phyloP scores from a whole-genome alignment of 805 yeast species.

The Lachancea sp. region DNA sequence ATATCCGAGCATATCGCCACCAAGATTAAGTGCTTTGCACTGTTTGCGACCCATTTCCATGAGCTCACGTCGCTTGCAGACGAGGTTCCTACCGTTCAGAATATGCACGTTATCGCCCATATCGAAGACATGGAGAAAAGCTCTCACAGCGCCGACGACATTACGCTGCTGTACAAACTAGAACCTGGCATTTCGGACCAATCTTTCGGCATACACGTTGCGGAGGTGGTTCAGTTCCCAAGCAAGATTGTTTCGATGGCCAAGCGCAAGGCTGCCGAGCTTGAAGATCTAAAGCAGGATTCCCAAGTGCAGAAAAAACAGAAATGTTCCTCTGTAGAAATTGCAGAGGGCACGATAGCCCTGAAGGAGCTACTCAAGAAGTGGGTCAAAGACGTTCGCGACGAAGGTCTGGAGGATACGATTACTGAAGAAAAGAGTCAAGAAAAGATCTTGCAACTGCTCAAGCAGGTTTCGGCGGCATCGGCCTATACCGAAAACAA shows the following conservation, averaged over 20 bases:
- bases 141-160: constrained; percentile 45
- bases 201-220: constrained; percentile 96
- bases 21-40: constrained; percentile 65
- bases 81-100: constrained; percentile 56
- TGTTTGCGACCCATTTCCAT: constrained; percentile 97
- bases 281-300: constrained; percentile 52
- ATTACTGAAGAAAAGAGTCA: constrained; percentile 34
- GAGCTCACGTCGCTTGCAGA: constrained; percentile 80
- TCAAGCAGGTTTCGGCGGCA: constrained; percentile 9
- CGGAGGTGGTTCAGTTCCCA: constrained; percentile 92
- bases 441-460: constrained; percentile 20
- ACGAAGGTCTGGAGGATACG: constrained; percentile 20
- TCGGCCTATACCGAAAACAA: constrained; percentile 6
- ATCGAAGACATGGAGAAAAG: constrained; percentile 43
- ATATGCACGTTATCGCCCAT: constrained; percentile 91
- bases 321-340: constrained; percentile 45
- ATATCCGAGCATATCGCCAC: constrained; percentile 79
- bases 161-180: constrained; percentile 87
- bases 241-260: constrained; percentile 89
- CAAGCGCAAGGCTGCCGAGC: constrained; percentile 82
- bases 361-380: constrained; percentile 44
- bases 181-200: constrained; percentile 94
- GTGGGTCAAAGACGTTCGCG: constrained; percentile 46
- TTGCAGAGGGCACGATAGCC: constrained; percentile 42
- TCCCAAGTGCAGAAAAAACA: constrained; percentile 43